A percentile compares a stretch with the other conserved stretches of the same genome.
Conservation (phyloP, 2,329 filamentous ascomycete genomes). For the Kalmusia sp. region DNA sequence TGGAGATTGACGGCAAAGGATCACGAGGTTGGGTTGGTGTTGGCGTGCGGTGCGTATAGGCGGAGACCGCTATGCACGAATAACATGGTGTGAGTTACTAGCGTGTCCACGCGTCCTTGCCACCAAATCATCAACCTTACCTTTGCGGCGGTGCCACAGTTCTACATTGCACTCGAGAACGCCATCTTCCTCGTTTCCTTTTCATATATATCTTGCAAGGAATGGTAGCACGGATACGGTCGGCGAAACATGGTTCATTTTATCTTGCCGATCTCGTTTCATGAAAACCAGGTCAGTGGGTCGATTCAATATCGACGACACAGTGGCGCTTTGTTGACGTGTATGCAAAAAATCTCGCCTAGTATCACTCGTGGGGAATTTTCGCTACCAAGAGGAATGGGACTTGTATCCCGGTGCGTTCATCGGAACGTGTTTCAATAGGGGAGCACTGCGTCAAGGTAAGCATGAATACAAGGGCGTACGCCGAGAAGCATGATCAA, state of each 20-base stretch:
- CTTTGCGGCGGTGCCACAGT: neutral
- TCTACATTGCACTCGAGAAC: neutral
- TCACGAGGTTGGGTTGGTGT: too few relatives aligned
- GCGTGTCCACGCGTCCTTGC: neutral
- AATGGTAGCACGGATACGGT: neutral
- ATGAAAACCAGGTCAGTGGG: neutral
- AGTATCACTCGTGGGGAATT: neutral
- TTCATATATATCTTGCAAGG: neutral
- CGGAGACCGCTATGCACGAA: too few relatives aligned
- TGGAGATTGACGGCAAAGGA: too few relatives aligned
- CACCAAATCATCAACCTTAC: neutral
- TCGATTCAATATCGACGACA: neutral
- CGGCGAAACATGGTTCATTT: neutral
- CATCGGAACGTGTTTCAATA: neutral
- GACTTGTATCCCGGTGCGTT: neutral
- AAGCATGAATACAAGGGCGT: neutral
- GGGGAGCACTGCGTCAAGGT: too few relatives aligned
- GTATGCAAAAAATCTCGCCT: neutral
- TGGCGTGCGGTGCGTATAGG: too few relatives aligned
- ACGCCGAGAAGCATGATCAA: neutral
- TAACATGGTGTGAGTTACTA: neutral
- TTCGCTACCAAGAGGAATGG: neutral
- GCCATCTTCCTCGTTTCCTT: neutral
- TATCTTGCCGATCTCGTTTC: neutral
- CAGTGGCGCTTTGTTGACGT: neutral